Percentiles rank a stretch among this genome's conserved stretches.
Conservation (phyloP, 306 rosid genomes). For the Vicia faba region DNA sequence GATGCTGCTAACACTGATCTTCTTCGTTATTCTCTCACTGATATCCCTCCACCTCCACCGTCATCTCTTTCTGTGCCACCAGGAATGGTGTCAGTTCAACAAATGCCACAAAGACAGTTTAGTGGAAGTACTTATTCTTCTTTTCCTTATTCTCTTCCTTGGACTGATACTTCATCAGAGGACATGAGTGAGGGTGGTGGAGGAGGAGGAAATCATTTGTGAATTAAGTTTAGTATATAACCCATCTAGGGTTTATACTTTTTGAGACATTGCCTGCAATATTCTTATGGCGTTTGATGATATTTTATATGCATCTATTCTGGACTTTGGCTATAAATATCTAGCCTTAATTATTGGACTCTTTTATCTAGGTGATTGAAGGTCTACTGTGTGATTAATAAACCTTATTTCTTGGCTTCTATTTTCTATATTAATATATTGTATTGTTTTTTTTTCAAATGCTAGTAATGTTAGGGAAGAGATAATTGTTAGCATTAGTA, state of each 20-base stretch:
- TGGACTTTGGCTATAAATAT: slow-evolving; percentile 37
- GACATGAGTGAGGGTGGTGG: slow-evolving; percentile 56
- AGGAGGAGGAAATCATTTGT: slow-evolving; percentile 52
- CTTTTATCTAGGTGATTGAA: slow-evolving; percentile 39
- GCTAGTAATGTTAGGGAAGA: background rate
- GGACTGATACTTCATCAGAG: slow-evolving; percentile 56
- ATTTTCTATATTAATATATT: no score
- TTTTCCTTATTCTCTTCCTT: slow-evolving; percentile 66
- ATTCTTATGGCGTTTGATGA: slow-evolving; percentile 37
- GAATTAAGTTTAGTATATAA: slow-evolving; percentile 30
- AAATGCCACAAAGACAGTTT: slow-evolving; percentile 32
- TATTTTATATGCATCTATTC: slow-evolving; percentile 40
- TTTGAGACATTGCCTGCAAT: slow-evolving; percentile 40
- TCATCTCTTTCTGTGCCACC: slow-evolving; percentile 43
- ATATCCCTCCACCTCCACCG: slow-evolving; percentile 38
- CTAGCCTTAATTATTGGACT: slow-evolving; percentile 45
- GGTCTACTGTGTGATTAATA: slow-evolving; percentile 29
- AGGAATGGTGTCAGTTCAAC: slow-evolving; percentile 41
- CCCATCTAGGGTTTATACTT: slow-evolving; percentile 58
- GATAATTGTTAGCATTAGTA: background rate
- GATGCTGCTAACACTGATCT: slow-evolving; percentile 86
- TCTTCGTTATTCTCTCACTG: slow-evolving; percentile 71
- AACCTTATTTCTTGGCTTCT: slow-evolving; percentile 26
- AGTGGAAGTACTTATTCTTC: slow-evolving; percentile 48
- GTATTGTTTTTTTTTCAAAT: background rate